Percentiles rank a stretch among this genome's conserved stretches.
Conservation (phyloP, 2,329 filamentous ascomycete species). For the Colletotrichum shisoi region DNA sequence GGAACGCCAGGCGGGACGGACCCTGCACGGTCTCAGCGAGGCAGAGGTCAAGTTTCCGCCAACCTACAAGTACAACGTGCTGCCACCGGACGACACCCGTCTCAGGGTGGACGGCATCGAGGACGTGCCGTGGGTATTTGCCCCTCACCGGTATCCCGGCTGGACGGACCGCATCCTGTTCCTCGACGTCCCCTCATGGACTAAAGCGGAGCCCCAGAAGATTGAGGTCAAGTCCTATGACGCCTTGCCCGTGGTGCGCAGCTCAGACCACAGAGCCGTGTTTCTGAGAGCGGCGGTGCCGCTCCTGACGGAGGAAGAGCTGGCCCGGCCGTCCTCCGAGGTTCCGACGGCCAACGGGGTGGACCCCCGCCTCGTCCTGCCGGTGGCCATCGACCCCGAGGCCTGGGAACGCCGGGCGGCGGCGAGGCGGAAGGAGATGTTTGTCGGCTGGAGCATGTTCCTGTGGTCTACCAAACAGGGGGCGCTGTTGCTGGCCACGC, state of each 20-base stretch:
- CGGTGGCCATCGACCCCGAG: conserved; percentile 62
- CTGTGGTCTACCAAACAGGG: conserved; percentile 63
- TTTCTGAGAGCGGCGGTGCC: conserved; percentile 75
- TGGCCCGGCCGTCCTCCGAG: conserved; percentile 48
- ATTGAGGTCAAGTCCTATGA: conserved; percentile 72
- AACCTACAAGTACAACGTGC: conserved; percentile 85
- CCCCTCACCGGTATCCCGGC: conserved; percentile 82
- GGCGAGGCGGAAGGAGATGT: conserved; percentile 56
- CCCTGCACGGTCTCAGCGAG: conserved; percentile 81
- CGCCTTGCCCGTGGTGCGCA: conserved; percentile 78
- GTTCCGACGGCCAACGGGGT: conserved; percentile 18
- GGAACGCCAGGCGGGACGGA: conserved; percentile 73
- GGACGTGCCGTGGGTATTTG: conserved; percentile 72
- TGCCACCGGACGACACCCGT: conserved; percentile 47
- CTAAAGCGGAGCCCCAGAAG: conserved; percentile 47
- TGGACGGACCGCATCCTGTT: conserved; percentile 95
- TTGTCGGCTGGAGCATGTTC: conserved; percentile 64
- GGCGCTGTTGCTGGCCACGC: conserved; percentile 55
- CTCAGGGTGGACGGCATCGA: conserved; percentile 40
- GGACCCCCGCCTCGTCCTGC: conserved; percentile 58
- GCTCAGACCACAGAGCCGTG: conserved; percentile 88
- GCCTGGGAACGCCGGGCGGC: conserved; percentile 61
- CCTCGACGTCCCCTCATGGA: conserved; percentile 67
- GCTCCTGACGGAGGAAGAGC: conserved; percentile 55
- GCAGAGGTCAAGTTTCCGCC: conserved; percentile 80